Percentiles rank a stretch among this genome's conserved stretches.
These are phyloP conservation scores for Claviceps digitariae DNA, from an alignment of 2,329 filamentous ascomycete species.

Conservation along the genomic window DNA sequence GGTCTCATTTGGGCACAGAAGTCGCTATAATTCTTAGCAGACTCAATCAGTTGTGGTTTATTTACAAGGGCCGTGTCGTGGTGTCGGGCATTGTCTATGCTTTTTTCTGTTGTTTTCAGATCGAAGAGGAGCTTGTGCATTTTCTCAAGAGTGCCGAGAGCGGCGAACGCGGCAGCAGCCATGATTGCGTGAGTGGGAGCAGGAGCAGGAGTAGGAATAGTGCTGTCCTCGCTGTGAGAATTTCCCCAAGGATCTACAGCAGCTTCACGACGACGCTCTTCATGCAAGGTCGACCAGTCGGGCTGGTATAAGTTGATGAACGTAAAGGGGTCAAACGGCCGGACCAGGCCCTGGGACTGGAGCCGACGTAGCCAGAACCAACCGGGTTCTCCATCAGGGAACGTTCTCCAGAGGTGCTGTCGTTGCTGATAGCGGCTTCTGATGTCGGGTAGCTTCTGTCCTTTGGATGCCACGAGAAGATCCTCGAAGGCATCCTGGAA, in stretches of 20 bases:
- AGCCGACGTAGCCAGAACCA: constrained; percentile 28
- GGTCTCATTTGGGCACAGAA: too few species aligned
- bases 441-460: constrained; percentile 28
- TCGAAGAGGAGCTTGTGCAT: constrained; percentile 5
- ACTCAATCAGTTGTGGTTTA: not conserved
- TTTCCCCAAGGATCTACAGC: constrained; percentile 17
- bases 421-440: constrained; percentile 20
- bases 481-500: constrained; percentile 47
- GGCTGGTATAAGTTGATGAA: constrained; percentile 7
- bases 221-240: constrained; percentile 5
- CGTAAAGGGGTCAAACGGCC: constrained; percentile 14
- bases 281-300: constrained; percentile 18
- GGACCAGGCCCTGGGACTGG: constrained; percentile 24
- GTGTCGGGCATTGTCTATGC: not conserved
- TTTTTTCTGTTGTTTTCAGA: constrained; percentile 4
- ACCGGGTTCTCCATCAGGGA: constrained; percentile 25
- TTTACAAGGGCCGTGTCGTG: not conserved
- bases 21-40: constrained; percentile 26
- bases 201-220: too few species aligned
- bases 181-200: too few species aligned
- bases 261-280: constrained; percentile 15
- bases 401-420: constrained; percentile 24
- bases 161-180: too few species aligned
- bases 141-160: too few species aligned
- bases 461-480: constrained; percentile 33